Evolutionary conservation across 2,329 filamentous ascomycete genomes (phyloP), one percentile per base, ranked within the genome.

Genomic region (Ambrosiella beaveri): DNA sequence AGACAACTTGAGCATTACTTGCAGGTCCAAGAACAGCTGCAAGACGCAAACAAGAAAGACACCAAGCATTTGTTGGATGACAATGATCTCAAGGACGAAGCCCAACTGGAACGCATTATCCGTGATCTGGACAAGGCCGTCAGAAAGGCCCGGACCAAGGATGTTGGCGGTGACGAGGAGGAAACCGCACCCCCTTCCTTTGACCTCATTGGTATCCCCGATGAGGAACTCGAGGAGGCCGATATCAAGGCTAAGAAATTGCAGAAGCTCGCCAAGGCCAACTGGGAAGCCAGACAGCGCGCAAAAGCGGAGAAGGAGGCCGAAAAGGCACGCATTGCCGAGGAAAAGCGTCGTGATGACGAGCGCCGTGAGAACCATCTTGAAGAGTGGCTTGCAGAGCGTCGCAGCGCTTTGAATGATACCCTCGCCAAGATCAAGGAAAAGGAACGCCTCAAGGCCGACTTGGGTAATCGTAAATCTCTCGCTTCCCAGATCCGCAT

Each of bases 401-500:
- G 88, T 64, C 80, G 88, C 54, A 75, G 81, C 55, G 85, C 85
- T 19, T 84, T 88, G n/a, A 67, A 72, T n/a, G 71, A 80, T 63
- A 79, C 80, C 19, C 75, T 95, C 2, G 77, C 88, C 65, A 88
- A 82, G 69, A 94, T 98, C 70, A 96, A 95, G 69, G 91, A 97
- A 64, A 84, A 89, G 56, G 89, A 97, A 65, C 82, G 90, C 15
- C 79, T 96, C 61, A 96, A 95, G 72, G 88, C 89, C 49, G 93
- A 98, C 66, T 79, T 96, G 1, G 90, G 91, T 59, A 97, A 97
- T 71, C 86, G 93, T 66, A 98, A 98, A 70, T 96, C 90, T 0
- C 81, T 96, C 17, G 93, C 93, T 7, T 93, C 86, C 59, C 91
- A 97, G 70, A 94, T 95, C 71, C 86, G 93, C 62, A 98, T 98